A percentile compares a stretch with the other conserved stretches of the same genome.
These are phyloP conservation scores for Gracilaria gracilis DNA, from an alignment of 23 red algal genomes.

Conservation along the genomic window DNA sequence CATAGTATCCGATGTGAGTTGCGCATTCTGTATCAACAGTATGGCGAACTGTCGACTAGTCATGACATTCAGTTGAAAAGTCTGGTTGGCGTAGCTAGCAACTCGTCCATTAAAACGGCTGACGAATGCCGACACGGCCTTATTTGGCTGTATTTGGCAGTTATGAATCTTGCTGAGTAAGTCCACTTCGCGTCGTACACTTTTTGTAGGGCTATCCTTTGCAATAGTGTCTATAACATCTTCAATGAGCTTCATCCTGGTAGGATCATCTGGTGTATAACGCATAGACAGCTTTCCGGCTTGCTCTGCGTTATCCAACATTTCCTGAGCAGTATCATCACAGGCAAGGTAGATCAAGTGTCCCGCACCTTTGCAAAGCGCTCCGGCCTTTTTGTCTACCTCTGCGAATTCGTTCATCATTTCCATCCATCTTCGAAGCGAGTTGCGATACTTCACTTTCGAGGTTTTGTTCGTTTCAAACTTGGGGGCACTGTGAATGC, in stretches of 20 bases:
- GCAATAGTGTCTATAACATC: conserved; percentile 19
- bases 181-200: not conserved
- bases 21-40: conserved; percentile 17
- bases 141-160: not conserved
- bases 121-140: not conserved
- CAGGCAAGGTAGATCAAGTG: conserved; percentile 12
- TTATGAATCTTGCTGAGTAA: not conserved
- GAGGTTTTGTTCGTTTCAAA: not conserved
- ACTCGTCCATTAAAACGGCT: not conserved
- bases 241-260: not conserved
- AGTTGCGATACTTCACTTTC: not conserved
- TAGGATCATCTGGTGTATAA: not conserved
- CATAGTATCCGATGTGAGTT: conserved; percentile 39
- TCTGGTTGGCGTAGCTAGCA: not conserved
- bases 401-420: not conserved
- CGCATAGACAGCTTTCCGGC: conserved; percentile 8
- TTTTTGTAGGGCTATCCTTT: not conserved
- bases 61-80: not conserved
- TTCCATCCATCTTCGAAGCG: not conserved
- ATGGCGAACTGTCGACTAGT: conserved; percentile 24
- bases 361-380: not conserved
- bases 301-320: conserved; percentile 1
- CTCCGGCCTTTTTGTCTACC: not conserved
- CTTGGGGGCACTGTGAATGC: not conserved
- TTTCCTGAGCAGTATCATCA: conserved; percentile 20